Evolutionary conservation across 306 rosid genomes (phyloP), one percentile per base, ranked within the genome.

Genomic region (Aeschynomene evenia): DNA sequence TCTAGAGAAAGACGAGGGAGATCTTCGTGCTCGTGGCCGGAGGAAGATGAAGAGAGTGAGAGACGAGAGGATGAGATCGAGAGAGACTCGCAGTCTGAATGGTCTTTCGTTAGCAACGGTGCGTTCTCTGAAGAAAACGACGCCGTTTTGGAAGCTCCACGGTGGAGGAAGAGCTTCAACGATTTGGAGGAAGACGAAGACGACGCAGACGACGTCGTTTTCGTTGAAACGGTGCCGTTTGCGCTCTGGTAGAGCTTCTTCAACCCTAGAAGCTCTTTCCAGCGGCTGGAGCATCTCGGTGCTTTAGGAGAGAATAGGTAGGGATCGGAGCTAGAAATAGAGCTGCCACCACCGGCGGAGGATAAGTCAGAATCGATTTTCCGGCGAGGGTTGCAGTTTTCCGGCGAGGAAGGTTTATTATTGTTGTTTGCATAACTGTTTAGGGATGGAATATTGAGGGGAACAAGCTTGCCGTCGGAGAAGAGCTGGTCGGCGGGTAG

Each of bases 401-500:
- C 85, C 24, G 80, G 75, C 9, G 60, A 77, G 7, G 63, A 76
- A 28, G 74, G 45, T 34, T 55, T 53, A 15, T 77, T 72, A 7
- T 77, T 86, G 46, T 9, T 37, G 51, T 16, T n/a, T n/a, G n/a
- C n/a, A n/a, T n/a, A n/a, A n/a, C n/a, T 45, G 51, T 45, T 45
- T 15, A 80, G 73, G 7, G 85, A 62, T 11, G 87, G 67, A 12
- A 83, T 72, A 12, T 79, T 95, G 20, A 89, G 95, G 0, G 95
- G 99, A 10, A 95, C 61, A 20, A 95, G 97, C 83, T 91, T 95
- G 0, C 99, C 97, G 46, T 87, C 91, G 42, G 84, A 89, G 80
- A 95, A 87, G 28, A 95, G 90, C 82, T 95, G 94, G 39, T 95
- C 96, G 23, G 99, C 97, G 3, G 99, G 89, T 4, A 91, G 97